phyloP scores from a whole-genome alignment of 768 basidiomycete species.

The Termitomyces sp. region DNA sequence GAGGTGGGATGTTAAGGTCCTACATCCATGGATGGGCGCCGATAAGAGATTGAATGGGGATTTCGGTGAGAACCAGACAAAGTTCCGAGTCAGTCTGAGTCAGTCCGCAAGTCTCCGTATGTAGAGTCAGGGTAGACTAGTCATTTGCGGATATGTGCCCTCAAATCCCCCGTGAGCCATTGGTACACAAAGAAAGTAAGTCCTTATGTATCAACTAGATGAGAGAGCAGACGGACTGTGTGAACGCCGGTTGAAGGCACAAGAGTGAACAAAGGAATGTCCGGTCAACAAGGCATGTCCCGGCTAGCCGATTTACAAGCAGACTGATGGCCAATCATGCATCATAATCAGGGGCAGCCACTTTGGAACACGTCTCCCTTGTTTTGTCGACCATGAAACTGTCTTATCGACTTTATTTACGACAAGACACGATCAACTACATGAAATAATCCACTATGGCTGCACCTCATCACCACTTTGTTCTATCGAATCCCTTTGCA shows the following conservation, averaged over 20 bases:
- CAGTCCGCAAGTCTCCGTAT: neutral
- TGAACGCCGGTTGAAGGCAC: no score
- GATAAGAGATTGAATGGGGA: neutral
- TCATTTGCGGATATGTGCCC: neutral
- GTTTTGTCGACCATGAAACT: neutral
- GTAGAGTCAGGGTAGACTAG: neutral
- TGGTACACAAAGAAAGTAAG: neutral
- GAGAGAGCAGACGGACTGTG: neutral
- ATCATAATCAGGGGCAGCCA: neutral
- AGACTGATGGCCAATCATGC: neutral
- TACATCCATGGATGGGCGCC: no score
- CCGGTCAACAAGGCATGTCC: neutral
- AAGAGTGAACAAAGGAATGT: no score
- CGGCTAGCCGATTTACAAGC: neutral
- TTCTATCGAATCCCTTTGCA: constrained; percentile 17
- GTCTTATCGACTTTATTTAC: neutral
- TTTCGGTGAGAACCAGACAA: neutral
- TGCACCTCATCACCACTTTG: constrained; percentile 8
- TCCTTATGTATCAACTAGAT: neutral
- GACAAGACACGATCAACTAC: neutral
- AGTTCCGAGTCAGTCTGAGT: no score
- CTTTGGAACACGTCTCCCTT: neutral
- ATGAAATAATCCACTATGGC: neutral
- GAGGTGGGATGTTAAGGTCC: no score
- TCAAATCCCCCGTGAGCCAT: neutral